Conservation (phyloP, 805 yeast genomes). For the Myxozyma melibiosi region DNA sequence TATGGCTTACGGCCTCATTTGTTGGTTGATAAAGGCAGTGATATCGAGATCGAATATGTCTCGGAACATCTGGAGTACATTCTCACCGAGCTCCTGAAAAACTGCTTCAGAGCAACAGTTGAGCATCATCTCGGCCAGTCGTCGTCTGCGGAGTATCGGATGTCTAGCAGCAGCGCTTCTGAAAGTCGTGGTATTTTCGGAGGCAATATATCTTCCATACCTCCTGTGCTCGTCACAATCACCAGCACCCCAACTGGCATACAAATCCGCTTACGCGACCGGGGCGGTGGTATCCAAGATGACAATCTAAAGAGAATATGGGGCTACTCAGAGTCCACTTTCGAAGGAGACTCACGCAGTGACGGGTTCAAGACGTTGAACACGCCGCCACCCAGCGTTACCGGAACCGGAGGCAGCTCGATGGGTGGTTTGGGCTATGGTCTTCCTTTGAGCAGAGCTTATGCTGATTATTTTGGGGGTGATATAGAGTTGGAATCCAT, state of each 20-base stretch:
- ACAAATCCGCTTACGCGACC: conserved; percentile 78
- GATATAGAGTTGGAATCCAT: conserved; percentile 66
- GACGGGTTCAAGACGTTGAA: conserved; percentile 56
- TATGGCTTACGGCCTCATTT: conserved; percentile 75
- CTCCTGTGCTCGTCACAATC: conserved; percentile 55
- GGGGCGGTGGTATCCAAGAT: conserved; percentile 85
- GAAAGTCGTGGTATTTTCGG: conserved; percentile 35
- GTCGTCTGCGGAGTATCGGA: conserved; percentile 9
- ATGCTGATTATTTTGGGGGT: conserved; percentile 74
- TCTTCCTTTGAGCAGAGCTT: conserved; percentile 76
- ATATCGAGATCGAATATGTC: conserved; percentile 74
- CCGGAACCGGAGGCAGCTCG: conserved; percentile 62
- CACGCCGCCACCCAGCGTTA: conserved; percentile 53
- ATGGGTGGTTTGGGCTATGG: conserved; percentile 98
- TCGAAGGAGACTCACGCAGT: conserved; percentile 59
- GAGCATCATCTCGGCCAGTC: conserved; percentile 50
- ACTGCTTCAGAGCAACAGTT: conserved; percentile 83
- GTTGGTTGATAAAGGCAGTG: conserved; percentile 57
- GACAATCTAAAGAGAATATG: conserved; percentile 67
- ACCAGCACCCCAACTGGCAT: conserved; percentile 50
- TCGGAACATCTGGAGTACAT: conserved; percentile 88
- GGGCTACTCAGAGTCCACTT: conserved; percentile 85
- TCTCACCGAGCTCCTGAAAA: conserved; percentile 81
- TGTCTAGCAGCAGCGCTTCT: conserved; percentile 24
- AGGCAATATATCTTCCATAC: conserved; percentile 24